Evolutionary conservation across 345 rosid genomes (phyloP).

Genomic region (Aquilaria yunnanensis): DNA sequence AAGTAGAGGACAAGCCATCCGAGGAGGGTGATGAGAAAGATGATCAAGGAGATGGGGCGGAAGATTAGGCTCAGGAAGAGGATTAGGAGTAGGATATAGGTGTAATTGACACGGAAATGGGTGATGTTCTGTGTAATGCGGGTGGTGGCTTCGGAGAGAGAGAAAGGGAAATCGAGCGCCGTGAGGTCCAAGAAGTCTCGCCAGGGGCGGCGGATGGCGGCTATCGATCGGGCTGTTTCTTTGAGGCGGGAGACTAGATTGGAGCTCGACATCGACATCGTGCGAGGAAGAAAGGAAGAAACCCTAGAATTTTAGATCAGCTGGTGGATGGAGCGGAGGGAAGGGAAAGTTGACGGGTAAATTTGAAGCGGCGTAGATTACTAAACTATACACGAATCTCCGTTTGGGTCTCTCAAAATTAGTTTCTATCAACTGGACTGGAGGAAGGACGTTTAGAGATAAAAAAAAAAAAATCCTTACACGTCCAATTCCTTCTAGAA

Average conservation of each 20-base stretch:
- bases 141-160: constrained; percentile 45
- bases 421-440: too few species aligned
- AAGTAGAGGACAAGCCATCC: constrained; percentile 70
- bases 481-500: too few species aligned
- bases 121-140: constrained; percentile 60
- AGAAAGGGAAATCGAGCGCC: constrained; percentile 39
- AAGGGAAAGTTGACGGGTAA: too few species aligned
- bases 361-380: too few species aligned
- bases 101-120: constrained; percentile 55
- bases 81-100: constrained; percentile 27
- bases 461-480: too few species aligned
- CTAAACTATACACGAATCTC: too few species aligned
- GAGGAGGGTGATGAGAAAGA: constrained; percentile 32
- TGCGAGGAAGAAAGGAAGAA: background rate
- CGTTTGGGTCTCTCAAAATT: too few species aligned
- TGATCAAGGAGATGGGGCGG: constrained; percentile 53
- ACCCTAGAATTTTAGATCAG: too few species aligned
- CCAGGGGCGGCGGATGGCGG: constrained; percentile 46
- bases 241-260: constrained; percentile 38
- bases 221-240: constrained; percentile 37
- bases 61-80: constrained; percentile 41
- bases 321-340: too few species aligned
- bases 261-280: constrained; percentile 5
- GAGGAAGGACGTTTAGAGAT: too few species aligned
- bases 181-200: constrained; percentile 41